Percentiles rank a stretch among this genome's conserved stretches.
phyloP scores from a whole-genome alignment of 805 yeast genomes.

The Teunomyces atbi region DNA sequence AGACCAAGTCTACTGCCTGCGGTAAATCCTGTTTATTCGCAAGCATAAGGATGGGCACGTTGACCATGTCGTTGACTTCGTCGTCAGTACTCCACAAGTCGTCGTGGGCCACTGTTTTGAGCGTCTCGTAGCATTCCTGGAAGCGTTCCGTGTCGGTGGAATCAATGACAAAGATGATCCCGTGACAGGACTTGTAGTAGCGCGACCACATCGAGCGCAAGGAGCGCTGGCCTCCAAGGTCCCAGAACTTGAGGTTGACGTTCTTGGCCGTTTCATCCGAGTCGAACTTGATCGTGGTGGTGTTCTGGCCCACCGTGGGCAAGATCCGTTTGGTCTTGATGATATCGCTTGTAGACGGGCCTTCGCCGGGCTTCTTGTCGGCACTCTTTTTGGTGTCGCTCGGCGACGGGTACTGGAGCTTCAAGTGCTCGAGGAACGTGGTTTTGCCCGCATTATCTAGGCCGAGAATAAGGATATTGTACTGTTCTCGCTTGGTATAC shows the following conservation, averaged over 20 bases:
- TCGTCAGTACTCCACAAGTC: constrained; percentile 37
- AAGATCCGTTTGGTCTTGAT: constrained; percentile 57
- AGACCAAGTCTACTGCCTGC: constrained; percentile 44
- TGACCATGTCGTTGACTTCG: constrained; percentile 31
- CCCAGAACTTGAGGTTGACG: constrained; percentile 81
- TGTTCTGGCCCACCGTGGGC: constrained; percentile 96
- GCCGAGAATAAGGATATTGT: constrained; percentile 69
- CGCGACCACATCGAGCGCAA: constrained; percentile 83
- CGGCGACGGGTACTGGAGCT: constrained; percentile 35
- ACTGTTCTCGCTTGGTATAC: constrained; percentile 46
- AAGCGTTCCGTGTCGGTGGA: constrained; percentile 82
- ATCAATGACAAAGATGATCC: constrained; percentile 88
- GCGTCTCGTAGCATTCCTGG: constrained; percentile 73
- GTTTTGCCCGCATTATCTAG: constrained; percentile 97
- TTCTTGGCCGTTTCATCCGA: constrained; percentile 42
- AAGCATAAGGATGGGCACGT: constrained; percentile 88
- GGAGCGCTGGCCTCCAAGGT: constrained; percentile 92
- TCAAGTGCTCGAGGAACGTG: constrained; percentile 38
- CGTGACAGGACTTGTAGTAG: constrained; percentile 84
- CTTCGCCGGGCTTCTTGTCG: constrained; percentile 8
- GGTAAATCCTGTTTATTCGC: constrained; percentile 89
- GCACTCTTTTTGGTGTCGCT: constrained; percentile 14
- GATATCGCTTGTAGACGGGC: constrained; percentile 19
- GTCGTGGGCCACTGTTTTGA: constrained; percentile 47
- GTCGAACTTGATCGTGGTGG: constrained; percentile 39